Evolutionary conservation across 805 yeast genomes (phyloP).

Genomic region (Tetrapisispora namnaoensis): DNA sequence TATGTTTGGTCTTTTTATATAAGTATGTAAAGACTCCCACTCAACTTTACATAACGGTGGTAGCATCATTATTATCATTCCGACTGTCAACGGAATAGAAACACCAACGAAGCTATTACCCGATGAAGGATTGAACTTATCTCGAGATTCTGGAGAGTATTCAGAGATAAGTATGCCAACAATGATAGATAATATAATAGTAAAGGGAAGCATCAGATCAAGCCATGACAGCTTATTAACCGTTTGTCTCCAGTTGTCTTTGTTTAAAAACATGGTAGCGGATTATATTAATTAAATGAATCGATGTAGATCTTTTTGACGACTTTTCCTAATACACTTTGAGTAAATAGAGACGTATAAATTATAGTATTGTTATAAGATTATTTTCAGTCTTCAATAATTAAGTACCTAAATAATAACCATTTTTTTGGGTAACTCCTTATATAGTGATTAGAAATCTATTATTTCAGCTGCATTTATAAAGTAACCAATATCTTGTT

Average conservation of each 20-base stretch:
- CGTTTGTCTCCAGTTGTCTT: neutral
- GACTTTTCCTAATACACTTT: no score
- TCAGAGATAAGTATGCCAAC: neutral
- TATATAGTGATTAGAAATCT: no score
- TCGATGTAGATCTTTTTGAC: no score
- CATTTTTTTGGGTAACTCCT: no score
- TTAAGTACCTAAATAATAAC: no score
- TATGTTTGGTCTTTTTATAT: neutral
- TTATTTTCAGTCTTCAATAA: no score
- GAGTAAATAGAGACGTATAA: no score
- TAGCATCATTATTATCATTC: neutral
- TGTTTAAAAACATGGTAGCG: neutral
- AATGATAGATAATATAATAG: neutral
- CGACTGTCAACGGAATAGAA: neutral
- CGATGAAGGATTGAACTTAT: neutral
- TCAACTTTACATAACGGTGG: neutral
- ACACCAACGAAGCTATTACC: neutral
- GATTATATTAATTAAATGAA: no score
- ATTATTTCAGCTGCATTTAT: no score
- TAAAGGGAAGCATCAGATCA: neutral
- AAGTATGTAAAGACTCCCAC: neutral
- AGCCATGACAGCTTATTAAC: neutral
- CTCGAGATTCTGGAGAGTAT: neutral
- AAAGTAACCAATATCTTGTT: no score
- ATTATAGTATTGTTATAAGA: no score